Evolutionary conservation across 768 basidiomycete genomes (phyloP).

Genomic region (Austroboletus festivus): DNA sequence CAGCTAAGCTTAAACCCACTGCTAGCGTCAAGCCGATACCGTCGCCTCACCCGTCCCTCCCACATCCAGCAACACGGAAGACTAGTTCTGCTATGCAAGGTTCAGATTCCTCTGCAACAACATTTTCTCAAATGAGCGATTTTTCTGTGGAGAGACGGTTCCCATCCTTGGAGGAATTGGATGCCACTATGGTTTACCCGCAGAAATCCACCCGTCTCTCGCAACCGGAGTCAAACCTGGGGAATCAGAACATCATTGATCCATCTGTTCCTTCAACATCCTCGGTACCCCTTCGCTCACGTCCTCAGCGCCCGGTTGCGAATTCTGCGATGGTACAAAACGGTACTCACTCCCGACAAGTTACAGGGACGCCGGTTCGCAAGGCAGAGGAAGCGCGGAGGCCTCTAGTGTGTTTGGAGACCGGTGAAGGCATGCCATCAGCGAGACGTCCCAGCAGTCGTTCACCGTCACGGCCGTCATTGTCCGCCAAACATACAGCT

Average conservation of each 20-base stretch:
- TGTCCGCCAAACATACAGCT: conserved; percentile 48
- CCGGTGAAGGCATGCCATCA: conserved; percentile 12
- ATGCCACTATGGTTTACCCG: conserved; percentile 47
- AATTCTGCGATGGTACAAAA: conserved; percentile 26
- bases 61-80: conserved; percentile 20
- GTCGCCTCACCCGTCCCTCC: conserved; percentile 29
- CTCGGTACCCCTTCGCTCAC: conserved; percentile 21
- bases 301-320: conserved; percentile 15
- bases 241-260: conserved; percentile 19
- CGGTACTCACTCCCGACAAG: conserved; percentile 54
- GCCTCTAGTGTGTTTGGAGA: conserved; percentile 11
- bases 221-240: conserved; percentile 11
- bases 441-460: conserved; percentile 19
- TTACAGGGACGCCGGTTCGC: conserved; percentile 52
- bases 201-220: conserved; percentile 15
- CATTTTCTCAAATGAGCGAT: conserved; percentile 37
- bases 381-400: conserved; percentile 25
- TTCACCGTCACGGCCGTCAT: conserved; percentile 38
- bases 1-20: conserved; percentile 19
- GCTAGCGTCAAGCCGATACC: conserved; percentile 21
- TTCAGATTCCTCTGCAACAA: conserved; percentile 36
- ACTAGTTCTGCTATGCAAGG: conserved; percentile 26
- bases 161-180: conserved; percentile 84
- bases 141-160: conserved; percentile 69
- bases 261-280: conserved; percentile 22